Conservation (phyloP, 495 filamentous ascomycete genomes). For the Clavariopsis aquatica region DNA sequence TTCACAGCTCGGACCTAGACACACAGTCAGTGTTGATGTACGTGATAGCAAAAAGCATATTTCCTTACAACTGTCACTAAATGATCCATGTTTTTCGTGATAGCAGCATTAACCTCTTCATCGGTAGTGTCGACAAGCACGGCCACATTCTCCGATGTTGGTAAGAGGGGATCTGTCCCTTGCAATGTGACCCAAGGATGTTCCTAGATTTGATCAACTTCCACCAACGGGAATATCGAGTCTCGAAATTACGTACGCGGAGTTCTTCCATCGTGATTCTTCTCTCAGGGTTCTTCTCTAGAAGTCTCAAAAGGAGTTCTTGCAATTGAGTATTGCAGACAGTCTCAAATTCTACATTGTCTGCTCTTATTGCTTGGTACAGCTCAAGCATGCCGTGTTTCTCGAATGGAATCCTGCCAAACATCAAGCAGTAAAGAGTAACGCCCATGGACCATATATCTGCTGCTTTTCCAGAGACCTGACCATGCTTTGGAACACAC, state of each 20-base stretch:
- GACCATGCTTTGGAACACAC: conserved; percentile 84
- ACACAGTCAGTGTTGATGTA: not conserved
- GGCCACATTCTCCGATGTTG: conserved; percentile 82
- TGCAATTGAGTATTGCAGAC: conserved; percentile 44
- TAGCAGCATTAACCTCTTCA: conserved; percentile 85
- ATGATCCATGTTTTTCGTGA: conserved; percentile 82
- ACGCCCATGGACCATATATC: conserved; percentile 99
- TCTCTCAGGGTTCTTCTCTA: conserved; percentile 61
- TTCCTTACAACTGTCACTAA: conserved; percentile 76
- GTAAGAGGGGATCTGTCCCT: conserved; percentile 77
- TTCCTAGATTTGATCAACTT: conserved; percentile 55
- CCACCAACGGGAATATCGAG: not conserved
- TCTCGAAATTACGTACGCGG: conserved; percentile 59
- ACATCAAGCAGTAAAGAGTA: conserved; percentile 88
- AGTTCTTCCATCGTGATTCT: conserved; percentile 80
- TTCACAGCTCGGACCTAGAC: conserved; percentile 85
- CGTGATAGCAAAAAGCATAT: not conserved
- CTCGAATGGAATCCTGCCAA: conserved; percentile 84
- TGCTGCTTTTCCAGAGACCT: conserved; percentile 83
- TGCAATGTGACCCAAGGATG: conserved; percentile 92
- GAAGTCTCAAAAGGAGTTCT: conserved; percentile 42
- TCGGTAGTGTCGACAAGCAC: conserved; percentile 78
- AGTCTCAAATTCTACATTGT: conserved; percentile 52
- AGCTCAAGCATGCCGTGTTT: conserved; percentile 76
- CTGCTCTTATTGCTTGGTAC: conserved; percentile 80